Base-by-base conservation (phyloP, 768 basidiomycete genomes). In the Amanita brunnescens region DNA sequence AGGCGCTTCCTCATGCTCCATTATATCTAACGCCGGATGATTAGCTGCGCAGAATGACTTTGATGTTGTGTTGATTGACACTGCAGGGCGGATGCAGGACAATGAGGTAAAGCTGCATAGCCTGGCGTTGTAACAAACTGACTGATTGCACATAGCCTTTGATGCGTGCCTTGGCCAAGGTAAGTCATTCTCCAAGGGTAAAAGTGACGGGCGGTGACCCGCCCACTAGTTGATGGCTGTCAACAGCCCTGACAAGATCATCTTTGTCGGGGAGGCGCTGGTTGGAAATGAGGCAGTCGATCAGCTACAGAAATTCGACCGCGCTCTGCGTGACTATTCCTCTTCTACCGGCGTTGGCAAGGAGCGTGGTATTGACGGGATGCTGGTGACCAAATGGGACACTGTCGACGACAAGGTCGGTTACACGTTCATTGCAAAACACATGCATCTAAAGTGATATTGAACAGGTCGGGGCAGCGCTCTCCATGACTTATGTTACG, bases 211-310 rank as follows among this genome's bases (percentile, higher is more conserved):
- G 37, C 48, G 26, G 38, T 32, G 50, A 43, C 33, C 26, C 4
- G 6, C n/a, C 14, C 13, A 6, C 14, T 60, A 94, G 87, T 80
- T 99, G 53, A 92, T 99, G 24, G 72, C 89, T 0, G 86, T 89
- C 49, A 99, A 99, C 67, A 89, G 74, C 51, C 95, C 96, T 0
- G 96, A 99, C 75, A 98, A 94, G 68, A 90, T 98, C 59, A 77
- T 98, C 51, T 99, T 99, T 59, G 96, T 99, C 38, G 96, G 96
- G 47, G 96, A 99, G 67, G 96, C 96, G 0, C 73, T 98, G 35
- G 96, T 98, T 5, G 96, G 96, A 6, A 99, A 99, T 64, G 96
- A 99, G 67, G 96, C 96, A 1, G 94, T 98, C 23, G 96, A 99
- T 70, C 96, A 99, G 59, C 70, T 98, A 49, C 87, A 85, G 48